Evolutionary conservation across 2,329 filamentous ascomycete species (phyloP).

Genomic region (Orbilia blumenaviensis): DNA sequence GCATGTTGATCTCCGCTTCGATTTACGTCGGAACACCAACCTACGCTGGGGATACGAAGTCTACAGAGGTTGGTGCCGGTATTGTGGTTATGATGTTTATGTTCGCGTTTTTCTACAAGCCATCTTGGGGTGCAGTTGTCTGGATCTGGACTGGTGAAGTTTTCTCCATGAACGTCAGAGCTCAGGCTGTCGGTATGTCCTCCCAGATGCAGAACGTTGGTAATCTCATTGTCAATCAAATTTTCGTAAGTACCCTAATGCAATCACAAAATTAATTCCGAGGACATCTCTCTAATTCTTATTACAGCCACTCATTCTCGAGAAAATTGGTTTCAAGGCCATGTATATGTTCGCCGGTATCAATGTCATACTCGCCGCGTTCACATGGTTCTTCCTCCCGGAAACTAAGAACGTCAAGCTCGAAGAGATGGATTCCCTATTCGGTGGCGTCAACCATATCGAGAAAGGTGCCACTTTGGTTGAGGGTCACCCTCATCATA

Average conservation of each 20-base stretch:
- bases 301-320: conserved; percentile 29
- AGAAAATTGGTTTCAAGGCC: conserved; percentile 41
- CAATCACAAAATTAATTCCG: neutral
- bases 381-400: conserved; percentile 46
- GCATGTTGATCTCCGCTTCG: conserved; percentile 73
- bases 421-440: conserved; percentile 68
- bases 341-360: conserved; percentile 52
- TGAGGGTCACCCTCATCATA: neutral
- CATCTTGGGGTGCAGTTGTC: conserved; percentile 70
- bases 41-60: conserved; percentile 66
- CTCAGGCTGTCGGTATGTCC: conserved; percentile 50
- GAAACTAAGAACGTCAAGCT: conserved; percentile 61
- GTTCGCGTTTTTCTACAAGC: conserved; percentile 75
- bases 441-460: conserved; percentile 68
- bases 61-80: conserved; percentile 70
- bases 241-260: conserved; percentile 36
- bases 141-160: conserved; percentile 65
- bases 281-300: neutral
- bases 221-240: conserved; percentile 51
- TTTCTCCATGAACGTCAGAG: conserved; percentile 53
- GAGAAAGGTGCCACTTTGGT: conserved; percentile 66
- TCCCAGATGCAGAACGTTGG: conserved; percentile 52
- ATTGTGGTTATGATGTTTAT: conserved; percentile 75
- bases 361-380: conserved; percentile 31
- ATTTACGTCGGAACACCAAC: conserved; percentile 69